Base-by-base conservation (phyloP, 768 basidiomycete genomes). In the Hericium erinaceus region DNA sequence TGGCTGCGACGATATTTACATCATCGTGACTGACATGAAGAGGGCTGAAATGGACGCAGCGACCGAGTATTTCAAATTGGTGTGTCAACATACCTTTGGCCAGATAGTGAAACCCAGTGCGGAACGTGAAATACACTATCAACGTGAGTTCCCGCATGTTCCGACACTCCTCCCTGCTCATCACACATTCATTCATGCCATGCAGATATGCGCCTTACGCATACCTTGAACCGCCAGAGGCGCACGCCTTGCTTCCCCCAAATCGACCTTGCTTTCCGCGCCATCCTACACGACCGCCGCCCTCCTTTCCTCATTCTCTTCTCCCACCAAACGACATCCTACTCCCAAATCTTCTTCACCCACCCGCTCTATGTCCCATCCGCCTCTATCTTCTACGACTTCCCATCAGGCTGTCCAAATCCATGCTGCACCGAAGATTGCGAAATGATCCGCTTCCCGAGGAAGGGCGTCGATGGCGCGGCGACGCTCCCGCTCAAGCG, bases 221-320 rank as follows among this genome's bases (percentile, higher is more conserved):
- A 87, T 65, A 79, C 81, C 10, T 75, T 89, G 54, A 78, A 82
- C 58, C 80, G 80, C 48, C 84, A 87, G 64, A 80, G 80, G 38
- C 80, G 87, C n/a, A 84, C 80, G 5, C 87, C 87, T 0, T 89
- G 87, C 68, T 88, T 89, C 69, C 87, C 87, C 5, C 87, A 89
- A 69, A 85, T 89, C 70, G 87, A 89, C 70, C 79, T 89, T 58
- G 81, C 83, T 39, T 76, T 89, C 55, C 85, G 87, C 40, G 86
- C 87, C 12, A 83, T 89, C 63, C 75, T 89, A 3, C 77, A 83
- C 72, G 87, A 89, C 69, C 88, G 88, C 65, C 79, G 76, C 52
- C 87, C 87, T 4, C 87, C 83, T 39, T 89, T 89, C 69, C 74
- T 89, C 64, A 78, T 89, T 49, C 77, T 89, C 60, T 89, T 89